phyloP scores from a whole-genome alignment of 140 eudicot genomes.

The Stevia rebaudiana region DNA sequence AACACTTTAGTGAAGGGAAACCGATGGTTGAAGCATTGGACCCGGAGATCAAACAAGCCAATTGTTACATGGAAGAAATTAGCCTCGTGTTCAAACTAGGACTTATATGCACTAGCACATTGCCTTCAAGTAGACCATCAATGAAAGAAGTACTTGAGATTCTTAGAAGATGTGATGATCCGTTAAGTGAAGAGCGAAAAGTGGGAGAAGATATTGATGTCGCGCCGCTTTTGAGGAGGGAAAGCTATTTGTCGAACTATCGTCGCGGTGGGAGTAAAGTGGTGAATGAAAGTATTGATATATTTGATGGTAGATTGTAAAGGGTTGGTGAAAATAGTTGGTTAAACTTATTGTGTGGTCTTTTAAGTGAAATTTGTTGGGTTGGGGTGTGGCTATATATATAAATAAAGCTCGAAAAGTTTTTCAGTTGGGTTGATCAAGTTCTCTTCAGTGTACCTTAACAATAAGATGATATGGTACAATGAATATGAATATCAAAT shows the following conservation, averaged over 20 bases:
- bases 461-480: not conserved
- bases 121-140: slow-evolving; percentile 71
- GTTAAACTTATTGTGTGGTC: not conserved
- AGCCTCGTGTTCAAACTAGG: slow-evolving; percentile 59
- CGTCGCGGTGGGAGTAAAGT: slow-evolving; percentile 37
- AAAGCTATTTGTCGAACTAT: slow-evolving; percentile 53
- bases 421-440: not conserved
- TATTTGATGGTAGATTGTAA: slow-evolving; percentile 30
- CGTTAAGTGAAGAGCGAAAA: slow-evolving; percentile 30
- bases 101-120: slow-evolving; percentile 65
- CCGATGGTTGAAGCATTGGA: slow-evolving; percentile 47
- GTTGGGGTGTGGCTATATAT: not conserved
- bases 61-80: slow-evolving; percentile 49
- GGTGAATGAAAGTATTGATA: slow-evolving; percentile 30
- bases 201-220: slow-evolving; percentile 44
- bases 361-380: not conserved
- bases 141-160: slow-evolving; percentile 73
- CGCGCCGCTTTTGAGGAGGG: slow-evolving; percentile 52
- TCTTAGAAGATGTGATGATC: slow-evolving; percentile 35
- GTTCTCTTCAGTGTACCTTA: not conserved
- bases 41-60: slow-evolving; percentile 43
- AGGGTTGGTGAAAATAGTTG: slow-evolving; percentile 9
- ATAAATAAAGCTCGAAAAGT: slow-evolving; percentile 18
- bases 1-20: slow-evolving; percentile 46
- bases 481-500: not conserved